Evolutionary conservation across 352 stramenopile species (phyloP), one percentile per base, ranked within the genome.

Genomic region (Globisporangium nagaii): DNA sequence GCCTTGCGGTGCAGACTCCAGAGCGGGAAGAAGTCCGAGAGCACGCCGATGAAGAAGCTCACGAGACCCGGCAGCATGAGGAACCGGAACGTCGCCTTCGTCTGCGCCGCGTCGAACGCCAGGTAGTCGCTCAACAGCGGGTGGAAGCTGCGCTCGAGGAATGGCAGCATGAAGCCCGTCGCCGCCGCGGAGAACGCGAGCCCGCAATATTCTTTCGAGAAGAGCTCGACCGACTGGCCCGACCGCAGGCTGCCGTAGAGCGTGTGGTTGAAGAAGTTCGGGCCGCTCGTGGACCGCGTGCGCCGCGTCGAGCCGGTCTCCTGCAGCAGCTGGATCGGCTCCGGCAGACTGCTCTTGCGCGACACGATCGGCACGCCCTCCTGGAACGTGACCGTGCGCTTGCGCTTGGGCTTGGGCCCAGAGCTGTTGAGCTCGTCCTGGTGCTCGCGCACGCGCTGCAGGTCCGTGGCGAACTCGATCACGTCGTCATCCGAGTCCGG

Each of bases 1-100:
- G 76, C 77, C 63, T 91, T 91, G 25, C 81, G 78, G 19, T 89
- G 78, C 24, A 89, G 81, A 43, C 56, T 79, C 69, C 75, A 84
- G 12, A 91, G 65, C 58, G 81, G 81, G 43, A 88, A 91, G 34
- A 86, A 89, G 59, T 91, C 81, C 1, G 81, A 91, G n/a, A 88
- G 27, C 17, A 88, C 45, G 11, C 81, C 81, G 55, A 91, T 87
- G 39, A 91, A 82, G 48, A 91, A 84, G 60, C 76, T 88, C 35
- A 75, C 36, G 22, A 86, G 65, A 2, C 78, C 76, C 0, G 78
- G 79, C 0, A 91, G 55, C 30, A 74, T 68, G 20, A 89, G 54
- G 35, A 87, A 87, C 27, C 69, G 67, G 42, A 71, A 58, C 11
- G 75, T 83, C 0, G 76, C 74, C 15, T 73, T 64, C 25, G 57